Base-by-base conservation (phyloP, 108 stramenopile species). In the Nitzschia putrida region DNA sequence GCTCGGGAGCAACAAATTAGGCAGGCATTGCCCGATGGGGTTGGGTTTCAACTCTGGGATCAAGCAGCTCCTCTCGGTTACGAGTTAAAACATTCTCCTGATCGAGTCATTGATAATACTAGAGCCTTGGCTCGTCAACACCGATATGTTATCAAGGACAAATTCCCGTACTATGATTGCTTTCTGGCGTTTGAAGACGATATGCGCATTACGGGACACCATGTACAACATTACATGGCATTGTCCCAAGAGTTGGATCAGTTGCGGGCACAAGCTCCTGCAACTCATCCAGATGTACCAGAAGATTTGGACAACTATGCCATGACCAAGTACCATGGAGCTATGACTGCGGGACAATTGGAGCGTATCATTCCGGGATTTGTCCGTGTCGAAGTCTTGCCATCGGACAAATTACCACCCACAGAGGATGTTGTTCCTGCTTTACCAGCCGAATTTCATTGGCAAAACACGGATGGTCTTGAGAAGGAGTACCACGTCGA, bases 111-210 rank as follows among this genome's bases (percentile, higher is more conserved):
- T 10, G 26, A 44, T 4, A 60, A 60, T 50, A 76, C 53, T 40
- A 78, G 87, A 67, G 86, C 85, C 12, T 64, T 93, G 57, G 82
- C 84, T 51, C 77, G 92, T 55, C 92, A 93, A 55, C 92, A 93
- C 79, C 85, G 92, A 45, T 90, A 73, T 58, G 92, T 93, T 25
- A 79, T 93, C 57, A 77, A 80, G 54, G 92, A 93, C 63, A 88
- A 90, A 55, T 53, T 90, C 13, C 44, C 72, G 54, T 80, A 87
- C 20, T 89, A 92, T 66, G 91, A 92, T 49, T 63, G 88, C 52
- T 92, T 92, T 65, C 49, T 78, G 23, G 80, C 78, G 3, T 88
- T 92, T 71, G 88, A 92, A 59, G 91, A 92, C 66, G 88, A 89
- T 59, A 88, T 92, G 83, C 53, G 80, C 20, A 70, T 92, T 14